A percentile compares a stretch with the other conserved stretches of the same genome.
Evolutionary conservation across 768 basidiomycete genomes (phyloP).

Genomic region (Dentipellis fragilis): DNA sequence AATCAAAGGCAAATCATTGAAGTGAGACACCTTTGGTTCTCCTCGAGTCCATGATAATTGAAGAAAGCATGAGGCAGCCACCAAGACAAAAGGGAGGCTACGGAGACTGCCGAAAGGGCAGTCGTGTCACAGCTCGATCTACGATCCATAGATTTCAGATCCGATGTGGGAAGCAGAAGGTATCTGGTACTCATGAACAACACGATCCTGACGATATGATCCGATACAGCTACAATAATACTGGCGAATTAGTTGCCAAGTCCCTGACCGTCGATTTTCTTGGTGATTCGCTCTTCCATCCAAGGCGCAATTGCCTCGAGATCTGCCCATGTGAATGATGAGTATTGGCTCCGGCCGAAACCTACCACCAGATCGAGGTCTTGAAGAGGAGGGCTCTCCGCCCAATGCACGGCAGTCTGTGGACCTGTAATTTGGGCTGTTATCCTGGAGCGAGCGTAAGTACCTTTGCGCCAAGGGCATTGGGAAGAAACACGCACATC

Average conservation of each 20-base stretch:
- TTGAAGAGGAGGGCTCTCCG: slow-evolving; percentile 28
- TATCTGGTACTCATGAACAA: no score
- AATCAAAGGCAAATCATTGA: no score
- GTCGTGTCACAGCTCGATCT: no score
- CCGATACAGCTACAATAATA: no score
- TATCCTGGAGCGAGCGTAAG: slow-evolving; percentile 31
- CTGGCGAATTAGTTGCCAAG: slow-evolving; percentile 30
- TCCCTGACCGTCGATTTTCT: slow-evolving; percentile 61
- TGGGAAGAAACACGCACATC: slow-evolving; percentile 34
- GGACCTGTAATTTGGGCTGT: slow-evolving; percentile 47
- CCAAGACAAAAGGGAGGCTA: no score
- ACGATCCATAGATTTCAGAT: no score
- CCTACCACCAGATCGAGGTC: slow-evolving; percentile 40
- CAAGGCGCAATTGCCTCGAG: slow-evolving; percentile 68
- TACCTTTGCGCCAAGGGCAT: neutral
- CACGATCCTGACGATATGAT: no score
- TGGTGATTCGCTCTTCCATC: slow-evolving; percentile 59
- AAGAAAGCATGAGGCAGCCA: no score
- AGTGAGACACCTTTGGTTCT: no score
- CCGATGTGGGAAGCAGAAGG: no score
- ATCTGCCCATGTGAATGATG: slow-evolving; percentile 63
- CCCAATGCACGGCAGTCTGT: slow-evolving; percentile 27
- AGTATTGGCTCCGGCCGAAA: slow-evolving; percentile 46
- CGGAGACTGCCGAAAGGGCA: no score
- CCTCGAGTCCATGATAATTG: no score